These are phyloP conservation scores for Nematocida sp. DNA, from an alignment of 371 early-diverging fungal genomes.

Conservation along the genomic window DNA sequence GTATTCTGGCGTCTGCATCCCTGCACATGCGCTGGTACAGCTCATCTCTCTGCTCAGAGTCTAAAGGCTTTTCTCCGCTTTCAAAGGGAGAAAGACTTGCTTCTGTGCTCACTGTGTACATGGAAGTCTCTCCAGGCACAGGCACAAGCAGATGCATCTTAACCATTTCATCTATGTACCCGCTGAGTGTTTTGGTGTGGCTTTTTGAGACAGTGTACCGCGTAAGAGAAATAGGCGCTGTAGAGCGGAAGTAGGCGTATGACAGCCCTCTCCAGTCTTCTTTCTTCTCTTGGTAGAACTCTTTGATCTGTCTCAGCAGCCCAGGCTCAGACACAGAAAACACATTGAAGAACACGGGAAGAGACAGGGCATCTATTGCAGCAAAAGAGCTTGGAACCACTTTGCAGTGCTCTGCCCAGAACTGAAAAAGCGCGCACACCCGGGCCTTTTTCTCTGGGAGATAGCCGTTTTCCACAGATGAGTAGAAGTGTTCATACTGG, in stretches of 20 bases:
- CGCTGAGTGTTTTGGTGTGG: background rate
- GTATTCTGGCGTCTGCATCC: background rate
- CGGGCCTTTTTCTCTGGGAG: background rate
- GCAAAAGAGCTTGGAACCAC: background rate
- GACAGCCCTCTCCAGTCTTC: constrained; percentile 16
- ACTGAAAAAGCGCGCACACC: background rate
- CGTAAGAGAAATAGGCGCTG: background rate
- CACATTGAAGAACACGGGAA: background rate
- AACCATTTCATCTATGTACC: background rate
- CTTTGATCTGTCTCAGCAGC: background rate
- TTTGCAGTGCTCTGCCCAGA: background rate
- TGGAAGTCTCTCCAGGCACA: no score
- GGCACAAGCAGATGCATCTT: no score
- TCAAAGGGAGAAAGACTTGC: no score
- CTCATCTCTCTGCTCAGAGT: background rate
- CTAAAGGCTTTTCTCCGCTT: no score
- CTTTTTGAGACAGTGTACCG: constrained; percentile 21
- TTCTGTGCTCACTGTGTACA: no score
- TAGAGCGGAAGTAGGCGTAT: constrained; percentile 3
- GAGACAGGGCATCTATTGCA: constrained; percentile 1
- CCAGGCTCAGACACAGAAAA: background rate
- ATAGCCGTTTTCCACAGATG: constrained; percentile 17
- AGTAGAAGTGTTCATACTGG: constrained; percentile 3
- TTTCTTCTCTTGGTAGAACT: constrained; percentile 1
- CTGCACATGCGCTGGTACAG: background rate